These are phyloP conservation scores for Musa troglodytarum DNA, from an alignment of 176 grass and related monocot species.

Conservation along the genomic window DNA sequence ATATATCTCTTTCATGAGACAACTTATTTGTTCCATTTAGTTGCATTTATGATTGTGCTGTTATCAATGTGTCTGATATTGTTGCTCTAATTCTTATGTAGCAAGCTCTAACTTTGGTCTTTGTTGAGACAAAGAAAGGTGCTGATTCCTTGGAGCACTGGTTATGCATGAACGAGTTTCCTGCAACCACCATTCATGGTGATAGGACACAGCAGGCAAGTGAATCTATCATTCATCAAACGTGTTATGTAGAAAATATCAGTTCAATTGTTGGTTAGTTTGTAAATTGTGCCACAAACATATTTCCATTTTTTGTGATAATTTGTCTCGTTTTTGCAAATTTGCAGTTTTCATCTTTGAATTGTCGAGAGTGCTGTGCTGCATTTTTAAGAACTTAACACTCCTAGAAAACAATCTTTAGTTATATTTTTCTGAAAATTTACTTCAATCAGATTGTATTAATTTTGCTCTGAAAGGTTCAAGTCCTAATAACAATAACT, in stretches of 20 bases:
- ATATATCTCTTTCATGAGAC: not conserved
- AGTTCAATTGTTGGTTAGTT: not conserved
- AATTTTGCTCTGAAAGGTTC: not conserved
- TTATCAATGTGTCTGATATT: constrained; percentile 2
- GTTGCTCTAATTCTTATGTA: constrained; percentile 28
- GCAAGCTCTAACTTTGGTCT: constrained; percentile 80
- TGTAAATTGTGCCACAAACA: not conserved
- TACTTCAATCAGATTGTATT: not conserved
- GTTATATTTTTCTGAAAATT: not conserved
- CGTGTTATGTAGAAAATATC: not conserved
- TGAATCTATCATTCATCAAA: not conserved
- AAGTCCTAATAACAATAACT: not conserved
- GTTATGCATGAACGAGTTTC: constrained; percentile 79
- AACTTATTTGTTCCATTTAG: not conserved
- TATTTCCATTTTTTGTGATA: not conserved
- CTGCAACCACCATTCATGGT: constrained; percentile 94
- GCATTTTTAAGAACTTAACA: not conserved
- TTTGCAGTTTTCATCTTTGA: not conserved
- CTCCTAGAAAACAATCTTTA: not conserved
- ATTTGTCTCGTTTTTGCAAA: not conserved
- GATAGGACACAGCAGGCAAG: constrained; percentile 78
- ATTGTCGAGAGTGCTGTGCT: not conserved
- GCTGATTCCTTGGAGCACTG: constrained; percentile 94
- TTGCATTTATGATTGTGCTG: not conserved
- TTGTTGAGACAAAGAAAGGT: constrained; percentile 94